Percentiles rank a stretch among this genome's conserved stretches.
These are phyloP conservation scores for Paraconiothyrium brasiliense DNA, from an alignment of 2,329 filamentous ascomycete species.

Conservation along the genomic window DNA sequence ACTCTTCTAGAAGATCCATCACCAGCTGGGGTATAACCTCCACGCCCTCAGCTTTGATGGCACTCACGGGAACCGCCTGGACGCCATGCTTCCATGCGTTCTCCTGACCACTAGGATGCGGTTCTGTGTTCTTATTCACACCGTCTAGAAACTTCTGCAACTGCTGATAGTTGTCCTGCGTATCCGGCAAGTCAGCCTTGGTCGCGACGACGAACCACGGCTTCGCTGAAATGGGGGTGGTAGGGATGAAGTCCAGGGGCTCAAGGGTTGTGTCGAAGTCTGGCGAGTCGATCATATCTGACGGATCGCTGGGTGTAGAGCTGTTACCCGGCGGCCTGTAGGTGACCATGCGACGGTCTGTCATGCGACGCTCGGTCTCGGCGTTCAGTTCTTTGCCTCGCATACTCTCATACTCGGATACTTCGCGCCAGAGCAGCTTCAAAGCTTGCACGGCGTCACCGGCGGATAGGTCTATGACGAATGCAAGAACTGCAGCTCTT, in stretches of 20 bases:
- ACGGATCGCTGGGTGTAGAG: conserved; percentile 23
- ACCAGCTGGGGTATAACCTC: conserved; percentile 77
- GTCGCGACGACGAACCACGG: conserved; percentile 97
- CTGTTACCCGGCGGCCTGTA: conserved; percentile 51
- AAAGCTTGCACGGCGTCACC: conserved; percentile 83
- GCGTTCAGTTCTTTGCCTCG: conserved; percentile 76
- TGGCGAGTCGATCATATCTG: conserved; percentile 33
- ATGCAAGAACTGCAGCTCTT: conserved; percentile 89
- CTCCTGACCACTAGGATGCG: conserved; percentile 76
- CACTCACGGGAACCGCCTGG: conserved; percentile 83
- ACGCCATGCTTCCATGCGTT: conserved; percentile 68
- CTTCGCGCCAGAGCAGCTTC: conserved; percentile 87
- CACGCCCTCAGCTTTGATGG: conserved; percentile 86
- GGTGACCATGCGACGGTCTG: conserved; percentile 68
- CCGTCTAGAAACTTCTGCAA: conserved; percentile 76
- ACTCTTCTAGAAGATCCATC: conserved; percentile 67
- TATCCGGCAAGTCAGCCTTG: conserved; percentile 84
- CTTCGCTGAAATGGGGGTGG: conserved; percentile 85
- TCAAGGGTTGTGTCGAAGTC: conserved; percentile 36
- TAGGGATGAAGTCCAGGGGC: conserved; percentile 57
- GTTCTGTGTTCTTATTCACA: conserved; percentile 68
- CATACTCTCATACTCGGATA: conserved; percentile 85
- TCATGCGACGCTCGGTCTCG: conserved; percentile 66
- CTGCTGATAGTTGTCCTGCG: conserved; percentile 77
- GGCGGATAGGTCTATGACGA: conserved; percentile 85